Evolutionary conservation across 2,329 filamentous ascomycete genomes (phyloP).

Genomic region (Aspergillus pseudoviridinutans): DNA sequence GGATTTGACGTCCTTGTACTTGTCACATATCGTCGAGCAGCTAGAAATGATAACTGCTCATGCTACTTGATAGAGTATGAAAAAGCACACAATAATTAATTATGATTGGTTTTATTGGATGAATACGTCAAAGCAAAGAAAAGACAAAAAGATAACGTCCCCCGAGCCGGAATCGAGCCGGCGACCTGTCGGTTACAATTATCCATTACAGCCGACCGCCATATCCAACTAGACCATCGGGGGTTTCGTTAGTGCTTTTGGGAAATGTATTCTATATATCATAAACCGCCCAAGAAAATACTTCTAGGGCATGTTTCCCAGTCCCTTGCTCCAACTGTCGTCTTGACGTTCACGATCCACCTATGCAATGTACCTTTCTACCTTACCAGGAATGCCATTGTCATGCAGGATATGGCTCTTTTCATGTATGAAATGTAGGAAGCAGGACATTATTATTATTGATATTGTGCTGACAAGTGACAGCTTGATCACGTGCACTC

Average conservation of each 20-base stretch:
- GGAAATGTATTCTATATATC: too few species aligned
- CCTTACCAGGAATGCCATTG: neutral
- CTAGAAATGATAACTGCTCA: neutral
- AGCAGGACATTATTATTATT: neutral
- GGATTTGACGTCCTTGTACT: too few species aligned
- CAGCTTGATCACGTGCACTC: conserved; percentile 9
- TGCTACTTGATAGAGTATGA: too few species aligned
- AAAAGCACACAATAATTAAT: too few species aligned
- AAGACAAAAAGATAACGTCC: neutral
- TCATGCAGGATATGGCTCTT: neutral
- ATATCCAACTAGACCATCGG: neutral
- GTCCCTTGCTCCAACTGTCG: neutral
- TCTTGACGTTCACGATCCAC: neutral
- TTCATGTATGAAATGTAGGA: neutral
- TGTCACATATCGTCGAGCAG: neutral
- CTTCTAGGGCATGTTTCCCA: too few species aligned
- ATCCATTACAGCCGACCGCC: neutral
- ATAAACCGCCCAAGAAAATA: too few species aligned
- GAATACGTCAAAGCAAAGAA: neutral
- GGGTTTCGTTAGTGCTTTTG: neutral
- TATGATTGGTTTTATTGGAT: neutral
- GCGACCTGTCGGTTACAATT: neutral
- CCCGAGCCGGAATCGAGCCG: neutral
- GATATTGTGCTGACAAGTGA: neutral
- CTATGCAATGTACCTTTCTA: neutral